A percentile compares a stretch with the other conserved stretches of the same genome.
Conservation (phyloP, 2,329 filamentous ascomycete species). For the Allantophomopsis lycopodina region DNA sequence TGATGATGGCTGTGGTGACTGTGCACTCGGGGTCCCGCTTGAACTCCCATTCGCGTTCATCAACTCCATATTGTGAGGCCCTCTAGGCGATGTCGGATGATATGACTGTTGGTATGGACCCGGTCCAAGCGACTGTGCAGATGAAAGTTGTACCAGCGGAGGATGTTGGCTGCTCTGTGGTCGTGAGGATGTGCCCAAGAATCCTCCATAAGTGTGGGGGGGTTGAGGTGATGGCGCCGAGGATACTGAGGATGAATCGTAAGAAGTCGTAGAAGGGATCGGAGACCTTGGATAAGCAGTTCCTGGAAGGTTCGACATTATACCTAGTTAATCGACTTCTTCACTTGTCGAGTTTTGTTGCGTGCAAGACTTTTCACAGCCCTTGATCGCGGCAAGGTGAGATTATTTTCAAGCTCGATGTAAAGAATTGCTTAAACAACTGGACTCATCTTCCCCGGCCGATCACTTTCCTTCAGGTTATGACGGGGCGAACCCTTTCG, state of each 20-base stretch:
- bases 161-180: conserved; percentile 32
- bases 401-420: too few species aligned
- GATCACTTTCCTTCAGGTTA: too few species aligned
- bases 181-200: conserved; percentile 37
- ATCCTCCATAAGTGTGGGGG: conserved; percentile 32
- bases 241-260: conserved; percentile 50
- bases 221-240: conserved; percentile 46
- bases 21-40: conserved; percentile 35
- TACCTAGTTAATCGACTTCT: conserved; percentile 3
- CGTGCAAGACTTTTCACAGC: too few species aligned
- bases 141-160: conserved; percentile 38
- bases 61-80: conserved; percentile 39
- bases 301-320: conserved; percentile 42
- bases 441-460: too few species aligned
- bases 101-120: conserved; percentile 16
- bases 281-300: conserved; percentile 46
- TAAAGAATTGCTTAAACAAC: too few species aligned
- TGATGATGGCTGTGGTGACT: conserved; percentile 18
- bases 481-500: too few species aligned
- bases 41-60: conserved; percentile 44
- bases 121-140: conserved; percentile 25
- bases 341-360: background rate
- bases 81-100: conserved; percentile 14
- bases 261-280: conserved; percentile 45
- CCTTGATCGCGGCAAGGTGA: too few species aligned